These are phyloP conservation scores for Russula griseocarnosa DNA, from an alignment of 768 basidiomycete species.

Conservation along the genomic window DNA sequence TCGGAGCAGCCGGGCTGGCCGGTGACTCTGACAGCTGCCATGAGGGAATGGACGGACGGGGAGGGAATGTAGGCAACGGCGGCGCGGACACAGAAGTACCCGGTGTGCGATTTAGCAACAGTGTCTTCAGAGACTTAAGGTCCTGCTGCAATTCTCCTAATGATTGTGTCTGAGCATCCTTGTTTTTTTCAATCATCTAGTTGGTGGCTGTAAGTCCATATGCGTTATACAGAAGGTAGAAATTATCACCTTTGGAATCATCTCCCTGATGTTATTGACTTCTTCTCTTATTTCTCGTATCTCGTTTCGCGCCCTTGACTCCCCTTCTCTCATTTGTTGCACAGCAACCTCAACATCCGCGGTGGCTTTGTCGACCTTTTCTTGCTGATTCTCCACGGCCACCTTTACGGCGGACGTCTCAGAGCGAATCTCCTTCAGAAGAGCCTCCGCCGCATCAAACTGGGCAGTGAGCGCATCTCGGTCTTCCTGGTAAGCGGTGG, in stretches of 20 bases:
- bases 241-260: conserved; percentile 79
- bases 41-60: conserved; percentile 75
- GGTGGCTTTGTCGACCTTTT: conserved; percentile 65
- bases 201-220: conserved; percentile 10
- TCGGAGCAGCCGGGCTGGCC: conserved; percentile 8
- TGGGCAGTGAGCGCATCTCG: conserved; percentile 79
- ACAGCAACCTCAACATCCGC: conserved; percentile 70
- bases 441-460: conserved; percentile 82
- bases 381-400: conserved; percentile 74
- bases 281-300: conserved; percentile 91
- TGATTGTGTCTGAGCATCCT: conserved; percentile 77
- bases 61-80: conserved; percentile 48
- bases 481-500: conserved; percentile 87
- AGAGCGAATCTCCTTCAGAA: conserved; percentile 74
- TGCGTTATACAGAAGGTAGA: conserved; percentile 10
- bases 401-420: conserved; percentile 69
- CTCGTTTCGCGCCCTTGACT: conserved; percentile 76
- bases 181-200: conserved; percentile 94
- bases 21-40: conserved; percentile 72
- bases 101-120: conserved; percentile 72
- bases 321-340: conserved; percentile 70
- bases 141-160: conserved; percentile 88
- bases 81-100: conserved; percentile 46
- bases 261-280: conserved; percentile 82
- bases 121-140: conserved; percentile 87